Evolutionary conservation across 257 asterid genomes (phyloP), one percentile per base, ranked within the genome.

Genomic region (Rhazya stricta): DNA sequence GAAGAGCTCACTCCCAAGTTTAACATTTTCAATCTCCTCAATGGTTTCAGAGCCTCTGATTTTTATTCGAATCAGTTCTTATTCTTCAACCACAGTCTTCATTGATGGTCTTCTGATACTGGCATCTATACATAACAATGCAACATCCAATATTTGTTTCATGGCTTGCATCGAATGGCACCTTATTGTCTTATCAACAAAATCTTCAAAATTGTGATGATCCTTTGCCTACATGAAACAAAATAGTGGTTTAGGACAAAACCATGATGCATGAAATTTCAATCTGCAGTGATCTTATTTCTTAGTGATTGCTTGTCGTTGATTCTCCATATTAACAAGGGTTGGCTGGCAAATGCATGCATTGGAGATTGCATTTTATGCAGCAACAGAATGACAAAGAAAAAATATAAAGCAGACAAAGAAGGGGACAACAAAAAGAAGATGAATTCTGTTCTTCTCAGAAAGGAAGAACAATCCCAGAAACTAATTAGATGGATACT

Each of bases 171-270:
- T 18, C 30, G 71, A 43, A 12, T 60, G 30, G 42, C 41, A 6
- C 41, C 42, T 60, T n/a, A 74, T 25, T 61, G 54, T 74, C 77
- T 74, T 61, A n/a, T 74, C 77, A n/a, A 74, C 71, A 43, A 74
- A 58, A 16, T 61, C 77, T 74, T 42, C 70, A 1, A 41, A 27
- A 29, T 58, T 36, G 41, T 25, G 29, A 13, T 25, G 42, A 39
- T 15, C 46, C 57, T 58, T 71, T 5, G 66, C 75, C 66, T 34
- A n/a, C 48, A 39, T 37, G 29, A 19, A 41, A 0, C 0, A 67
- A 23, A 45, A 41, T 8, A 67, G 9, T 21, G 30, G 8, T 19
- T 51, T 16, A 21, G 58, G 25, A 21, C 8, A 51, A 19, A 51
- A 18, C 25, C 9, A 18, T 51, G 58, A 51, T 21, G 58, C 58